Evolutionary conservation across 441 rosid species (phyloP).

Genomic region (Eutrema salsugineum): DNA sequence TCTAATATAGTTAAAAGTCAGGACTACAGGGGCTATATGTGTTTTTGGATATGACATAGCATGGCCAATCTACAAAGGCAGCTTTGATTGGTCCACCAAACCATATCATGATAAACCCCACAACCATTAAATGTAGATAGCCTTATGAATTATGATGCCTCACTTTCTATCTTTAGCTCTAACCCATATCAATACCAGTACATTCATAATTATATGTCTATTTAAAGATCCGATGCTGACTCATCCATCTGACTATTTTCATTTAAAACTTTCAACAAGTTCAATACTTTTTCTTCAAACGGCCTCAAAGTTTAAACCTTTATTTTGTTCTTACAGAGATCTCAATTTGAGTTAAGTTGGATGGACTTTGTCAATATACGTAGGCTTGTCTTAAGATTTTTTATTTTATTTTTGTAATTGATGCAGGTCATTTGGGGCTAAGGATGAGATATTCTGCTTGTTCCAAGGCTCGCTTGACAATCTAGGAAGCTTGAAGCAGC

Average conservation of each 20-base stretch:
- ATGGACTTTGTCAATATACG: background rate
- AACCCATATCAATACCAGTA: background rate
- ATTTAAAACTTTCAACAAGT: background rate
- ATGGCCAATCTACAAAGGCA: conserved; percentile 9
- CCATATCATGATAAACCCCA: background rate
- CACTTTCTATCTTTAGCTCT: conserved; percentile 10
- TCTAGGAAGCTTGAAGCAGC: conserved; percentile 85
- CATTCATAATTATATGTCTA: conserved; percentile 21
- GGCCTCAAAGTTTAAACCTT: background rate
- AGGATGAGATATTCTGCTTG: conserved; percentile 92
- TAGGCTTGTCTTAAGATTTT: background rate
- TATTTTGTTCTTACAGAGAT: background rate
- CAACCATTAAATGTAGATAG: conserved; percentile 15
- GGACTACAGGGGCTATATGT: background rate
- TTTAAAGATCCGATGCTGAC: conserved; percentile 8
- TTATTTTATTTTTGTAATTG: background rate
- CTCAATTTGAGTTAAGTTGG: background rate
- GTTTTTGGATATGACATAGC: conserved; percentile 8
- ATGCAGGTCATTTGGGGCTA: conserved; percentile 82
- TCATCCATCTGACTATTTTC: background rate
- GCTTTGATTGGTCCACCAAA: conserved; percentile 19
- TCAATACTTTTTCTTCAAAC: background rate
- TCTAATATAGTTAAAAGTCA: background rate
- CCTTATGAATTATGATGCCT: conserved; percentile 22
- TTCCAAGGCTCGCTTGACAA: conserved; percentile 89